Percentiles rank a stretch among this genome's conserved stretches.
These are phyloP conservation scores for Xylaria sp. DNA, from an alignment of 2,329 filamentous ascomycete species.

Conservation along the genomic window DNA sequence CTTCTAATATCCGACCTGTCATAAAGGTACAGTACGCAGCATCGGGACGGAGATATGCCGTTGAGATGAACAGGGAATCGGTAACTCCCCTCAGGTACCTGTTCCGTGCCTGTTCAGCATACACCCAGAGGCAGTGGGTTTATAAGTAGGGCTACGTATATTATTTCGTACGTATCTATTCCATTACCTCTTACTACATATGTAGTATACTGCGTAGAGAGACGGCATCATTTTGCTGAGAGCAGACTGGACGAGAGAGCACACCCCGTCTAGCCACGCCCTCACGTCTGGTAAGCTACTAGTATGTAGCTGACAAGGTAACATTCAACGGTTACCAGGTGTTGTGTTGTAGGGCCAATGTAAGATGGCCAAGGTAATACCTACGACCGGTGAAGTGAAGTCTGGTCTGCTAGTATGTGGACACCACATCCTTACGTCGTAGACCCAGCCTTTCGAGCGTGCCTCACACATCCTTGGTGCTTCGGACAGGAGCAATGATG, in stretches of 20 bases:
- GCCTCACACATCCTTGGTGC: neutral
- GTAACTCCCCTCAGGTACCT: neutral
- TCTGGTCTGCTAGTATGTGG: neutral
- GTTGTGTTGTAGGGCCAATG: neutral
- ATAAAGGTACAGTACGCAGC: conserved; percentile 1
- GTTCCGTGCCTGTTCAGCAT: neutral
- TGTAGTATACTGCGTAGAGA: no score
- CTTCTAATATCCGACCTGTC: conserved; percentile 4
- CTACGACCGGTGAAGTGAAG: neutral
- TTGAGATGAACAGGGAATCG: neutral
- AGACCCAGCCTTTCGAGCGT: neutral
- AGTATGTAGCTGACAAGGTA: conserved; percentile 1
- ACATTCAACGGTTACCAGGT: conserved; percentile 5
- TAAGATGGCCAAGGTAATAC: neutral
- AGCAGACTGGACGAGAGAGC: neutral
- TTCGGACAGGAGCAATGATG: neutral
- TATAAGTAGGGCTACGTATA: no score
- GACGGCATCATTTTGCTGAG: neutral
- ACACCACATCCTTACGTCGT: neutral
- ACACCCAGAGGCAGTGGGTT: neutral
- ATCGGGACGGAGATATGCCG: neutral
- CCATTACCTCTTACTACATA: no score
- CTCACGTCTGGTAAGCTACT: neutral
- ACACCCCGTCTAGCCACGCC: conserved; percentile 8
- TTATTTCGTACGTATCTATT: no score